Conservation (phyloP, 805 yeast species). For the Saccharomycopsis sp. region DNA sequence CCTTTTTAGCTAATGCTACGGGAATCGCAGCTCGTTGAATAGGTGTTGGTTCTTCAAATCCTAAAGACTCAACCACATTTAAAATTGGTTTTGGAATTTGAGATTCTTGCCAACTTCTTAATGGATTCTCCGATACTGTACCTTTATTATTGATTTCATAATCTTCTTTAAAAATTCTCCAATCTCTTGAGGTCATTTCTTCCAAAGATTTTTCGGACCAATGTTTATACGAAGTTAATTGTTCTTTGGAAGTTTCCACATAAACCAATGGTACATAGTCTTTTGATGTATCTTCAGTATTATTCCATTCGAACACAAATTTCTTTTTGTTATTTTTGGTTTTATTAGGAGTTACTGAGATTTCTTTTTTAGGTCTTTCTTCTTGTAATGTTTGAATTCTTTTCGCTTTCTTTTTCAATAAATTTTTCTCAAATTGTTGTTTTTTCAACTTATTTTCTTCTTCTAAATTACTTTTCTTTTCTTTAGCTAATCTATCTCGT, state of each 20-base stretch:
- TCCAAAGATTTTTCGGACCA: slow-evolving; percentile 63
- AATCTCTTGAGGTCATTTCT: slow-evolving; percentile 73
- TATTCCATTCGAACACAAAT: slow-evolving; percentile 64
- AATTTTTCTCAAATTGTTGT: slow-evolving; percentile 4
- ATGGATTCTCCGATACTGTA: slow-evolving; percentile 35
- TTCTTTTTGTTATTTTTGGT: slow-evolving; percentile 23
- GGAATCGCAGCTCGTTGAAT: slow-evolving; percentile 88
- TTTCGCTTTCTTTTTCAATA: too few species aligned
- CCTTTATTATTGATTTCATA: slow-evolving; percentile 52
- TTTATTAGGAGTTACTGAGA: too few species aligned
- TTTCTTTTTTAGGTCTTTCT: too few species aligned
- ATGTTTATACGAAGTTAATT: slow-evolving; percentile 25
- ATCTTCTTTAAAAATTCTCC: slow-evolving; percentile 82
- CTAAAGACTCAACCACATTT: slow-evolving; percentile 26
- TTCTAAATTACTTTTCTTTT: slow-evolving; percentile 1
- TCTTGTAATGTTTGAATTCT: too few species aligned
- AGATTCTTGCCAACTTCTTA: slow-evolving; percentile 67
- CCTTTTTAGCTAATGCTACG: slow-evolving; percentile 44
- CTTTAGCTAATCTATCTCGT: slow-evolving; percentile 10
- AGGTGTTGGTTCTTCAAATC: slow-evolving; percentile 69
- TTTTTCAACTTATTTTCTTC: slow-evolving; percentile 8
- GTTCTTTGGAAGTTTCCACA: not conserved
- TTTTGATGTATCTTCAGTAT: slow-evolving; percentile 51
- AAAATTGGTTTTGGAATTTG: slow-evolving; percentile 34
- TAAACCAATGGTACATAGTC: slow-evolving; percentile 30